Evolutionary conservation across 306 rosid species (phyloP).

Genomic region (Acacia acuminata): DNA sequence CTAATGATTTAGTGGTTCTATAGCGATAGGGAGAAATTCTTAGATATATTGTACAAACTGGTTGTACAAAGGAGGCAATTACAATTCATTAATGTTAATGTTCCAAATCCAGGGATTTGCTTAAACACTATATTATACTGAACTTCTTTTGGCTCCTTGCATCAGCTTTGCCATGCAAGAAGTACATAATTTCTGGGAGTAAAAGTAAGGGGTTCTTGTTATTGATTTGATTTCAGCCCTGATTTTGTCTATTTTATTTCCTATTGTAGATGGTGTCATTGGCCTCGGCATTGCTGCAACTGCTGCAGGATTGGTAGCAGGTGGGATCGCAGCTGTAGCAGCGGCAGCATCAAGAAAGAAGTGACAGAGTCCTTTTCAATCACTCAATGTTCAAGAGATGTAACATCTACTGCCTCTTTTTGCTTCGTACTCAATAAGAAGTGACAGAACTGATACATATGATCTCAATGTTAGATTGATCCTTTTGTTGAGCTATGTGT

Average conservation of each 20-base stretch:
- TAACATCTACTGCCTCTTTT: conserved; percentile 20
- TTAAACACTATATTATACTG: background rate
- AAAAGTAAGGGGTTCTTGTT: background rate
- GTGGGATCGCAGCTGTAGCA: conserved; percentile 78
- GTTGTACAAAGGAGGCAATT: background rate
- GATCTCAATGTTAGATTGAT: conserved; percentile 10
- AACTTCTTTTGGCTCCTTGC: background rate
- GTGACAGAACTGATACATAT: background rate
- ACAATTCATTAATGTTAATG: background rate
- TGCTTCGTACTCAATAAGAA: conserved; percentile 13
- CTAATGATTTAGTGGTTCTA: background rate
- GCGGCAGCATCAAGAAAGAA: conserved; percentile 64
- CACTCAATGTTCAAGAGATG: conserved; percentile 25
- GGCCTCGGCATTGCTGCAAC: conserved; percentile 90
- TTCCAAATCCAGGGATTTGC: background rate
- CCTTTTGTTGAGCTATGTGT: background rate
- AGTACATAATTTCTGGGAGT: background rate
- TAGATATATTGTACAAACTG: background rate
- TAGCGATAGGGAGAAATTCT: background rate
- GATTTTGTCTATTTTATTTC: background rate
- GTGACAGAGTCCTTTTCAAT: conserved; percentile 39
- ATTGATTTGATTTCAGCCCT: conserved; percentile 28
- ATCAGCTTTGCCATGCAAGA: background rate
- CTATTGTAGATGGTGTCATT: conserved; percentile 78
- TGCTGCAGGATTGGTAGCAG: conserved; percentile 82